These are phyloP conservation scores for Hypoxylon crocopeplum DNA, from an alignment of 495 filamentous ascomycete species.

Conservation along the genomic window DNA sequence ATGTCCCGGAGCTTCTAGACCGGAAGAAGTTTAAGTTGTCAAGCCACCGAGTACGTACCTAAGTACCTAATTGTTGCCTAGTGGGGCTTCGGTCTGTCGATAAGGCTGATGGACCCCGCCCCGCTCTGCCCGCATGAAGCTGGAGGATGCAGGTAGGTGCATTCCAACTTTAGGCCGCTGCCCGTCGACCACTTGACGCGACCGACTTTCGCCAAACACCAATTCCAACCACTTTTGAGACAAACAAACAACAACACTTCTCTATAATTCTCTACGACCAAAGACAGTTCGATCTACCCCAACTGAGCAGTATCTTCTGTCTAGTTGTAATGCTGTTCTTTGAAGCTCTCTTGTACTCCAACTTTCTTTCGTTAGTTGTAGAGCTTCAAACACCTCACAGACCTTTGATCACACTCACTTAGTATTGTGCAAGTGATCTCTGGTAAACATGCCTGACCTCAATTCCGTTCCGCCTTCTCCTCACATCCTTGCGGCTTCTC, in stretches of 20 bases:
- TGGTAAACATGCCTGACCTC: conserved; percentile 59
- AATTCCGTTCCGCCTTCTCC: conserved; percentile 66
- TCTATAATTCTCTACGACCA: neutral
- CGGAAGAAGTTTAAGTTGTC: conserved; percentile 6
- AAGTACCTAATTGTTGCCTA: neutral
- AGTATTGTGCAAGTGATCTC: too few species aligned
- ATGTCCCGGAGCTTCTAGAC: conserved; percentile 17
- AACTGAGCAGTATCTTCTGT: neutral
- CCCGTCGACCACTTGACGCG: conserved; percentile 28
- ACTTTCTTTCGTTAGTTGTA: neutral
- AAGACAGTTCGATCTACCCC: conserved; percentile 8
- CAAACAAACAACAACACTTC: conserved; percentile 24
- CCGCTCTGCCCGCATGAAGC: neutral
- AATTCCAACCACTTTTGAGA: conserved; percentile 2
- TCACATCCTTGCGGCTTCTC: conserved; percentile 47
- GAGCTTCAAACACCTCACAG: conserved; percentile 2
- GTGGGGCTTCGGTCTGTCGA: conserved; percentile 4
- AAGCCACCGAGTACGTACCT: conserved; percentile 1
- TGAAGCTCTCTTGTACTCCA: neutral
- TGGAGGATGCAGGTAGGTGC: neutral
- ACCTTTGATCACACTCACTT: too few species aligned
- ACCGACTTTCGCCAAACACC: conserved; percentile 17
- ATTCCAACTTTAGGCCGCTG: neutral
- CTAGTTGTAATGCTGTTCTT: conserved; percentile 6
- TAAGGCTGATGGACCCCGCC: conserved; percentile 28